Evolutionary conservation across 2,329 filamentous ascomycete genomes (phyloP).

Genomic region (Penicillium italicum): DNA sequence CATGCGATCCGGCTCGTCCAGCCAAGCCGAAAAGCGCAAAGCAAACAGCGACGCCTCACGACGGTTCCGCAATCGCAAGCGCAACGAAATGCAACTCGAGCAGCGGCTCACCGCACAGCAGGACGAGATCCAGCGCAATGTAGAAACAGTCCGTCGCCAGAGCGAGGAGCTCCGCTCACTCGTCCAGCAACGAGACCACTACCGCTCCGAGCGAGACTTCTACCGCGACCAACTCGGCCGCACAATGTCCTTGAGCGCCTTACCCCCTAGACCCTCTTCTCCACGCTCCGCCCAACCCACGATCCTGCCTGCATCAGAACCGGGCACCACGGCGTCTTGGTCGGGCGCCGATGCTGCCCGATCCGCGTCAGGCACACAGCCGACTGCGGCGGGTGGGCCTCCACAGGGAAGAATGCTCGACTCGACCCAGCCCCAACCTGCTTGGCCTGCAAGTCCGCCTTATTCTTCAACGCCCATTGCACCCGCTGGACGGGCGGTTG

Average conservation of each 20-base stretch:
- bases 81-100: constrained; percentile 40
- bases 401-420: constrained; percentile 12
- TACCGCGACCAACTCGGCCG: constrained; percentile 36
- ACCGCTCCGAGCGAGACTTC: constrained; percentile 40
- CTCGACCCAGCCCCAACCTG: constrained; percentile 12
- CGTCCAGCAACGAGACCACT: constrained; percentile 37
- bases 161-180: constrained; percentile 35
- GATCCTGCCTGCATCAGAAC: constrained; percentile 6
- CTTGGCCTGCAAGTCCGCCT: constrained; percentile 17
- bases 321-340: constrained; percentile 7
- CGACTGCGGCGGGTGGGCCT: neutral
- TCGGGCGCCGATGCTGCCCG: constrained; percentile 12
- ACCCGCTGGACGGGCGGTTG: constrained; percentile 5
- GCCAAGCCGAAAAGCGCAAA: constrained; percentile 42
- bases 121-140: constrained; percentile 36
- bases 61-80: constrained; percentile 42
- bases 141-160: constrained; percentile 29
- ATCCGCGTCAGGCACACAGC: constrained; percentile 10
- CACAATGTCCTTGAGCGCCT: constrained; percentile 24
- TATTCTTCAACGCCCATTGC: constrained; percentile 13
- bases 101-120: constrained; percentile 37
- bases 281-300: constrained; percentile 21
- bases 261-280: constrained; percentile 32
- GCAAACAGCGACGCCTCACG: constrained; percentile 44
- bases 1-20: constrained; percentile 41